phyloP scores from a whole-genome alignment of 495 filamentous ascomycete species.

The Lepraria neglecta region DNA sequence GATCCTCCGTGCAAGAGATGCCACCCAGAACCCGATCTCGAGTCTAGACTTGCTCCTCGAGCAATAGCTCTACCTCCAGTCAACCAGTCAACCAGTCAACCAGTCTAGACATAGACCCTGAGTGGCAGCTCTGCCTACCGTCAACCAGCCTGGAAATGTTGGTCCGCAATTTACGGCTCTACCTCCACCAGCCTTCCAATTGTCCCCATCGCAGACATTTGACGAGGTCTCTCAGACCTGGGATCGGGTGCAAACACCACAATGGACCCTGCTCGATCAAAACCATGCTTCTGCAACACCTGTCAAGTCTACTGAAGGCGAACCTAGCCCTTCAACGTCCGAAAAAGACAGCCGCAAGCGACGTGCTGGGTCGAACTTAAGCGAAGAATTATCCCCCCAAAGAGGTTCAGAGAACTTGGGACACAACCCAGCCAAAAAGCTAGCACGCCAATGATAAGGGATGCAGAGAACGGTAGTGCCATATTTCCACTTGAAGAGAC shows the following conservation, averaged over 20 bases:
- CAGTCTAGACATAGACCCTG: too few relatives aligned
- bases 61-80: too few relatives aligned
- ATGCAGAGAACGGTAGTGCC: not conserved
- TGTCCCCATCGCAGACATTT: not conserved
- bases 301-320: not conserved
- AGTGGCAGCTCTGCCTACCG: too few relatives aligned
- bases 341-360: conserved; percentile 4
- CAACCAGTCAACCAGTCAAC: too few relatives aligned
- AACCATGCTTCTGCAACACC: not conserved
- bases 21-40: not conserved
- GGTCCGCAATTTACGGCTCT: conserved; percentile 3
- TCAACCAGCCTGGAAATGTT: not conserved
- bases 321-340: not conserved
- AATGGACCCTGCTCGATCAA: not conserved
- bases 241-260: not conserved
- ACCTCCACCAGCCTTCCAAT: conserved; percentile 4
- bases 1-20: not conserved
- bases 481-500: not conserved
- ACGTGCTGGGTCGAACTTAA: conserved; percentile 3
- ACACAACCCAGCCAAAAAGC: not conserved
- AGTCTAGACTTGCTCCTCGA: too few relatives aligned
- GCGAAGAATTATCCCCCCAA: not conserved
- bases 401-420: not conserved
- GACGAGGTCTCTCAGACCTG: not conserved
- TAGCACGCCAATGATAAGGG: not conserved